Percentiles rank a stretch among this genome's conserved stretches.
phyloP scores from a whole-genome alignment of 805 yeast species.

The Kodamaea kakaduensis region DNA sequence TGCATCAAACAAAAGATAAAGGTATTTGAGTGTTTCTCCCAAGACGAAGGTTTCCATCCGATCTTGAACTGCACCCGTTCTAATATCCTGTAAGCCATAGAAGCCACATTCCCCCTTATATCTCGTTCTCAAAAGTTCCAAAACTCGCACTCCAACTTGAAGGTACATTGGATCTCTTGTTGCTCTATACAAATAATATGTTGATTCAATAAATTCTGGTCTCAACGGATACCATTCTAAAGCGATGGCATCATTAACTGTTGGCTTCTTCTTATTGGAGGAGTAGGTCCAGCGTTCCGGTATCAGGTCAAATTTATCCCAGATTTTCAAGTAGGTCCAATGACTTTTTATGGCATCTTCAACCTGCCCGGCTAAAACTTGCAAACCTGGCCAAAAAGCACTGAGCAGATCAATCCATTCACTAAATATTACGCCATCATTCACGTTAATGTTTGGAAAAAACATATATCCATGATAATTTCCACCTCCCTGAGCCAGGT shows the following conservation, averaged over 20 bases:
- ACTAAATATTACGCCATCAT: conserved; percentile 46
- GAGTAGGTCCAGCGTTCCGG: conserved; percentile 80
- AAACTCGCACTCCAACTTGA: conserved; percentile 64
- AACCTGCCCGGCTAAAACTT: conserved; percentile 73
- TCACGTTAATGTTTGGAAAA: conserved; percentile 56
- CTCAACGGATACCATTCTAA: conserved; percentile 91
- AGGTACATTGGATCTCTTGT: conserved; percentile 83
- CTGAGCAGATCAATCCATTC: conserved; percentile 82
- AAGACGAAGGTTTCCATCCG: conserved; percentile 90
- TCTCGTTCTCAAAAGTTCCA: conserved; percentile 49
- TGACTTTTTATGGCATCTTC: conserved; percentile 61
- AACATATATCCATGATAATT: conserved; percentile 27
- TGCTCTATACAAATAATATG: conserved; percentile 77
- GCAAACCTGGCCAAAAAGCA: conserved; percentile 87
- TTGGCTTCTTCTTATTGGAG: conserved; percentile 8
- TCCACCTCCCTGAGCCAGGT: conserved; percentile 34
- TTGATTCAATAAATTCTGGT: conserved; percentile 89
- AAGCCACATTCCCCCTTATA: conserved; percentile 73
- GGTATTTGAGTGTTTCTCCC: conserved; percentile 82
- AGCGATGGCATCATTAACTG: conserved; percentile 37
- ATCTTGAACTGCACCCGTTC: conserved; percentile 60
- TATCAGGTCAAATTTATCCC: conserved; percentile 75
- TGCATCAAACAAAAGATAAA: conserved; percentile 74
- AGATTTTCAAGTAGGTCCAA: conserved; percentile 61
- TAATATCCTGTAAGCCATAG: conserved; percentile 67